Evolutionary conservation across 2,329 filamentous ascomycete species (phyloP).

Genomic region (Daldinia sp.): DNA sequence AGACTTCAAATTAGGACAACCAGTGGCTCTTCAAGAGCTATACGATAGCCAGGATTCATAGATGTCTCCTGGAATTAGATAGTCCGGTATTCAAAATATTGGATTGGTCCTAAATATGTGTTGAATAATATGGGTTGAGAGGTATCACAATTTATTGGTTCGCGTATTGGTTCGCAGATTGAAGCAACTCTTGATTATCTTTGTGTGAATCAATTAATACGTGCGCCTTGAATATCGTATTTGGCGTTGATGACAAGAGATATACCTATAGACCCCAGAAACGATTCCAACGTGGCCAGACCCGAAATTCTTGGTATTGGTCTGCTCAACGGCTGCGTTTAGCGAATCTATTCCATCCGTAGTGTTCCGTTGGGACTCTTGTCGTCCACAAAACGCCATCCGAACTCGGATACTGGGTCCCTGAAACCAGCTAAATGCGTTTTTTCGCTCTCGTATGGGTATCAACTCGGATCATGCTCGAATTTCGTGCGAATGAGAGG

Average conservation of each 20-base stretch:
- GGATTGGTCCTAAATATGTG: no score
- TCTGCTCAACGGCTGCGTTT: constrained; percentile 4
- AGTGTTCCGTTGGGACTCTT: constrained; percentile 5
- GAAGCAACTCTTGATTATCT: not conserved
- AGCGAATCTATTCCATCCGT: not conserved
- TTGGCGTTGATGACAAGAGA: not conserved
- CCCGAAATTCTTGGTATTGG: not conserved
- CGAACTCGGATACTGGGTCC: not conserved
- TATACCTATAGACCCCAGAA: not conserved
- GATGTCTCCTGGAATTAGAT: no score
- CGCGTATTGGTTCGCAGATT: no score
- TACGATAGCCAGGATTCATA: no score
- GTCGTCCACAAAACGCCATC: constrained; percentile 25
- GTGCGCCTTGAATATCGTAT: not conserved
- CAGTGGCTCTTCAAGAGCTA: no score
- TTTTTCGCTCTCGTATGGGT: constrained; percentile 27
- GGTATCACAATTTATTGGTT: not conserved
- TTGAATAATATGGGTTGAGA: no score
- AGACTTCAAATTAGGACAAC: constrained; percentile 44
- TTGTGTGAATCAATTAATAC: not conserved
- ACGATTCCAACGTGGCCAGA: not conserved
- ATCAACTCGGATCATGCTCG: constrained; percentile 28
- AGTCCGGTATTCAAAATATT: no score
- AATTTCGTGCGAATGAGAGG: constrained; percentile 13
- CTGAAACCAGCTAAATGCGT: constrained; percentile 11